A percentile compares a stretch with the other conserved stretches of the same genome.
phyloP scores from a whole-genome alignment of 345 rosid species.

The Dipteronia dyeriana region DNA sequence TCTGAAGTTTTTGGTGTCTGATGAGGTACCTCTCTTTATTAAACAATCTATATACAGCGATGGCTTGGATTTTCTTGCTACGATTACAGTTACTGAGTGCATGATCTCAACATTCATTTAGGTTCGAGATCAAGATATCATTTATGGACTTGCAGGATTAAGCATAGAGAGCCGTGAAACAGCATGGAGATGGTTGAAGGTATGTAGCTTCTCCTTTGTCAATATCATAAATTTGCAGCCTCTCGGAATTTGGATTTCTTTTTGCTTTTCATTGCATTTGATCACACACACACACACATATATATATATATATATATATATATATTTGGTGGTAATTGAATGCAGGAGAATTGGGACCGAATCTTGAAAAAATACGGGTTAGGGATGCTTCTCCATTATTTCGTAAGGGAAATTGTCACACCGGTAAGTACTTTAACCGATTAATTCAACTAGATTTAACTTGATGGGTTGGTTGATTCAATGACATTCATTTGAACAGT shows the following conservation, averaged over 20 bases:
- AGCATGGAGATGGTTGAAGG: slow-evolving; percentile 48
- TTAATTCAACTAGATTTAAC: no score
- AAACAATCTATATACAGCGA: no score
- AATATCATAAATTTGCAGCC: not conserved
- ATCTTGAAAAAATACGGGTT: slow-evolving; percentile 35
- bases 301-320: no score
- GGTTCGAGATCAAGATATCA: slow-evolving; percentile 38
- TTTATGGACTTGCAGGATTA: slow-evolving; percentile 31
- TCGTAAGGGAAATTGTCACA: slow-evolving; percentile 27
- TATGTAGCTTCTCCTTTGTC: not conserved
- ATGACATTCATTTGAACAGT: slow-evolving; percentile 27
- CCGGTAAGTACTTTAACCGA: slow-evolving; percentile 28
- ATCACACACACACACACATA: no score
- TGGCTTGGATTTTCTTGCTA: not conserved
- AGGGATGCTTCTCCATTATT: slow-evolving; percentile 32
- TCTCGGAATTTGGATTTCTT: no score
- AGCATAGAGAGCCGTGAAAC: slow-evolving; percentile 35
- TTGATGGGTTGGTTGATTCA: not conserved
- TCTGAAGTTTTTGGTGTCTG: slow-evolving; percentile 37
- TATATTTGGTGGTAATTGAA: not conserved
- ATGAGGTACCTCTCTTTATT: slow-evolving; percentile 29
- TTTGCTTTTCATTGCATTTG: no score
- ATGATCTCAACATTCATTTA: slow-evolving; percentile 5
- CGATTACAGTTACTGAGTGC: not conserved
- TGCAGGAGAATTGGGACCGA: slow-evolving; percentile 49